Evolutionary conservation across 148 eudicot genomes (phyloP), one percentile per base, ranked within the genome.

Genomic region (Chenopodium berlandieri): DNA sequence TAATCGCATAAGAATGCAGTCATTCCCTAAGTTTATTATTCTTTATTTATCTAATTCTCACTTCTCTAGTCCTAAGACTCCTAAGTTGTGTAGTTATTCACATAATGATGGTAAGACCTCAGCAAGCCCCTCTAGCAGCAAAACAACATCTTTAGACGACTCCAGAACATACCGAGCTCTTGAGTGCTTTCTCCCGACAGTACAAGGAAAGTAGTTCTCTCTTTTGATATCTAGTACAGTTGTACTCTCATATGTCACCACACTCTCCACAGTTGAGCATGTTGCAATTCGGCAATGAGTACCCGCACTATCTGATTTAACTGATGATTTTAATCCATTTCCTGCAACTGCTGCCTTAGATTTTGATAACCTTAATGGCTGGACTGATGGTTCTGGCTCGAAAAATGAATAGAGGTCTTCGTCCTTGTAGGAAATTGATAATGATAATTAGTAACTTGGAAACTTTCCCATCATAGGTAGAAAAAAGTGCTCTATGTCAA

Each of bases 161-260:
- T 86, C 91, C 58, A 91, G 67, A 46, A 89, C 89, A 77, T 93
- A 91, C 23, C 94, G 87, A 4, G 97, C 93, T 70, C 75, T 90
- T 3, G 94, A 86, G 2, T 86, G 88, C 52, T 85, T 90, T 70
- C 93, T 79, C 31, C 94, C 93, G 32, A 91, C 94, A 2, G 92
- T 88, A 83, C 93, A 91, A 34, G 94, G 91, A 88, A 93, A 91
- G 81, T 93, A 93, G 60, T 90, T 91, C 47, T 91, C 86, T 9
- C 81, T 80, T 75, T 80, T 83, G 20, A 93, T 89, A 80, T 93
- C 93, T 40, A 93, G 89, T 9, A 91, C 89, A 0, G 90, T 83
- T 44, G 88, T 79, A 48, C 90, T 87, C 75, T 84, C 91, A 14
- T 79, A 85, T 62, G 71, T 82, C 78, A 52, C 34, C 79, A 48